Evolutionary conservation across 352 stramenopile genomes (phyloP).

Genomic region (Phytophthora nicotianae): DNA sequence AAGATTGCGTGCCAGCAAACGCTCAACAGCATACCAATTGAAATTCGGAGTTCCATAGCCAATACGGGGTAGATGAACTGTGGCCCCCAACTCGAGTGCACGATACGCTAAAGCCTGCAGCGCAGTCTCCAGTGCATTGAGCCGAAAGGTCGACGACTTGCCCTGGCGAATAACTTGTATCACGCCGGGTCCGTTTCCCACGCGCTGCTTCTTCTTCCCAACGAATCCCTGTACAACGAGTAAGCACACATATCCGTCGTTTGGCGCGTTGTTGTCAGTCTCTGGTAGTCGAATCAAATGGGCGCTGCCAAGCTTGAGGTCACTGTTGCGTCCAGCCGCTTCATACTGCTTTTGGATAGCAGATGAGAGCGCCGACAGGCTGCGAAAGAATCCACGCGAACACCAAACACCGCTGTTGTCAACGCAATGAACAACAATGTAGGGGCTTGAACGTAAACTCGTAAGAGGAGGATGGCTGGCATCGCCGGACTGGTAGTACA

Average conservation of each 20-base stretch:
- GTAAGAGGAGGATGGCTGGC: constrained; percentile 48
- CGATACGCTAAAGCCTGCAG: constrained; percentile 47
- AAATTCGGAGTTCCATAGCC: constrained; percentile 77
- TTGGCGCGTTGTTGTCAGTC: constrained; percentile 4
- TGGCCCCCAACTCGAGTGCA: constrained; percentile 45
- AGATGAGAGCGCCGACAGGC: constrained; percentile 55
- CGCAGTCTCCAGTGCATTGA: constrained; percentile 63
- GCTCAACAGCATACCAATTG: constrained; percentile 87
- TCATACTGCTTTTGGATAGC: constrained; percentile 70
- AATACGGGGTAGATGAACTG: constrained; percentile 78
- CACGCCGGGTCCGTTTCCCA: constrained; percentile 21
- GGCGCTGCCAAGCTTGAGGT: constrained; percentile 77
- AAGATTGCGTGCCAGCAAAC: constrained; percentile 68
- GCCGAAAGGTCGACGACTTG: constrained; percentile 69
- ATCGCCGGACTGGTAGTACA: constrained; percentile 65
- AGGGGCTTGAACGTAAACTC: constrained; percentile 21
- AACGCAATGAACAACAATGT: constrained; percentile 79
- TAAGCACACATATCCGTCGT: constrained; percentile 62
- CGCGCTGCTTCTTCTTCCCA: constrained; percentile 58
- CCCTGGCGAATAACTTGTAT: constrained; percentile 47
- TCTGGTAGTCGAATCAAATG: constrained; percentile 58
- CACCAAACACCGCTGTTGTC: constrained; percentile 80
- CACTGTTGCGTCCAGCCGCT: constrained; percentile 49
- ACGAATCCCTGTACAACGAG: constrained; percentile 75
- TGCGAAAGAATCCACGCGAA: constrained; percentile 74